These are phyloP conservation scores for Cubamyces lactineus DNA, from an alignment of 768 basidiomycete species.

Conservation along the genomic window DNA sequence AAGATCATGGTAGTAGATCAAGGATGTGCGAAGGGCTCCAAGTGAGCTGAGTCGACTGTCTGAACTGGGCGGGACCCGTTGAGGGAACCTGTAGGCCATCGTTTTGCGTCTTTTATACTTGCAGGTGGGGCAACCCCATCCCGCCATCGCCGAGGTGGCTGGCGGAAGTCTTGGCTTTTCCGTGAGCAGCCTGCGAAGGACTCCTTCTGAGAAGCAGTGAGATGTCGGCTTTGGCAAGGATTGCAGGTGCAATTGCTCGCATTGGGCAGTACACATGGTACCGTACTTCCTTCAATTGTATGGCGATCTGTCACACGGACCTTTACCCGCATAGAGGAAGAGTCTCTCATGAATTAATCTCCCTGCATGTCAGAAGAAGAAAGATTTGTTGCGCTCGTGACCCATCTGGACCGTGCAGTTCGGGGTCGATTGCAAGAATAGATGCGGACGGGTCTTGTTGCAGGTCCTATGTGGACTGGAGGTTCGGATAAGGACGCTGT, in stretches of 20 bases:
- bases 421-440: slow-evolving; percentile 19
- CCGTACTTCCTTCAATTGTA: slow-evolving; percentile 2
- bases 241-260: slow-evolving; percentile 2
- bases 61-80: slow-evolving; percentile 21
- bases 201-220: slow-evolving; percentile 2
- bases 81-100: neutral
- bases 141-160: neutral
- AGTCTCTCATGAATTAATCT: slow-evolving; percentile 1
- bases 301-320: neutral
- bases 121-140: neutral
- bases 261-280: slow-evolving; percentile 13
- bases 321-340: neutral
- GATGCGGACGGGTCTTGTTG: neutral
- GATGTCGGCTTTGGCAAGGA: neutral
- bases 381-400: slow-evolving; percentile 4
- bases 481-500: slow-evolving; percentile 14
- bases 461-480: neutral
- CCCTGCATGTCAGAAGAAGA: slow-evolving; percentile 4
- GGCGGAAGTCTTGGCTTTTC: neutral
- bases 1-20: slow-evolving; percentile 23
- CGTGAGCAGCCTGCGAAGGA: slow-evolving; percentile 1
- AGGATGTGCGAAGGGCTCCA: slow-evolving; percentile 8
- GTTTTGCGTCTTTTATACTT: slow-evolving; percentile 7
- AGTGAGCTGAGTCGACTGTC: slow-evolving; percentile 13
- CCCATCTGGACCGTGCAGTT: slow-evolving; percentile 2